Conservation (phyloP, 2,329 filamentous ascomycete species). For the Clarireedia monteithiana region DNA sequence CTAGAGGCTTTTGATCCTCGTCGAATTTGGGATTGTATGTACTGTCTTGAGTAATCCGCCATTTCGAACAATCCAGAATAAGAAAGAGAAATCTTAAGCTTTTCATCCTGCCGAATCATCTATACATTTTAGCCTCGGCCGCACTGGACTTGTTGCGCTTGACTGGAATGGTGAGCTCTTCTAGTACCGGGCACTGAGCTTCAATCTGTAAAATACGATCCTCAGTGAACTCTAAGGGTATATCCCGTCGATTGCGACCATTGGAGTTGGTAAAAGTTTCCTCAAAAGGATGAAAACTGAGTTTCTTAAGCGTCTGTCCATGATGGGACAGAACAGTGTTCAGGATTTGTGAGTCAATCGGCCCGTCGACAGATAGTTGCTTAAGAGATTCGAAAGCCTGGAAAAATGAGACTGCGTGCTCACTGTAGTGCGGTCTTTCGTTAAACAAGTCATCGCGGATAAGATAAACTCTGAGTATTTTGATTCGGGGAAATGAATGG, state of each 20-base stretch:
- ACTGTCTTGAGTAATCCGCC: conserved; percentile 3
- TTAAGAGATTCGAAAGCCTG: conserved; percentile 8
- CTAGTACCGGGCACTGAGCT: conserved; percentile 7
- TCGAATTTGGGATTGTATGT: conserved; percentile 8
- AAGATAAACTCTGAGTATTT: conserved; percentile 9
- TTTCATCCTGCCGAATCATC: conserved; percentile 8
- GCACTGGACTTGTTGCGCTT: neutral
- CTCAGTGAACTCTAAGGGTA: conserved; percentile 10
- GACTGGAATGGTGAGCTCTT: conserved; percentile 8
- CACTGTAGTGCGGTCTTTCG: conserved; percentile 6
- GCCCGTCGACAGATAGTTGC: conserved; percentile 8
- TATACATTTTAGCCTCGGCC: conserved; percentile 4
- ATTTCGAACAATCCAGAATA: conserved; percentile 13
- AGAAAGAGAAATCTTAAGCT: conserved; percentile 10
- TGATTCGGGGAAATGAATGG: conserved; percentile 9
- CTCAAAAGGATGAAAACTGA: conserved; percentile 9
- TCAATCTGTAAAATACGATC: conserved; percentile 10
- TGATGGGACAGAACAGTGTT: conserved; percentile 9
- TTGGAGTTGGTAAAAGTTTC: neutral
- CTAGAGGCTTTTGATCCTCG: neutral
- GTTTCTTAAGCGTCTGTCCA: conserved; percentile 8
- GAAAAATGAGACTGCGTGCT: conserved; percentile 5
- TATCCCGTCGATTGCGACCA: neutral
- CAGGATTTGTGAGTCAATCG: conserved; percentile 10
- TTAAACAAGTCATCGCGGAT: neutral